Percentiles rank a stretch among this genome's conserved stretches.
These are phyloP conservation scores for Darksidea phi DNA, from an alignment of 495 filamentous ascomycete genomes.

Conservation along the genomic window DNA sequence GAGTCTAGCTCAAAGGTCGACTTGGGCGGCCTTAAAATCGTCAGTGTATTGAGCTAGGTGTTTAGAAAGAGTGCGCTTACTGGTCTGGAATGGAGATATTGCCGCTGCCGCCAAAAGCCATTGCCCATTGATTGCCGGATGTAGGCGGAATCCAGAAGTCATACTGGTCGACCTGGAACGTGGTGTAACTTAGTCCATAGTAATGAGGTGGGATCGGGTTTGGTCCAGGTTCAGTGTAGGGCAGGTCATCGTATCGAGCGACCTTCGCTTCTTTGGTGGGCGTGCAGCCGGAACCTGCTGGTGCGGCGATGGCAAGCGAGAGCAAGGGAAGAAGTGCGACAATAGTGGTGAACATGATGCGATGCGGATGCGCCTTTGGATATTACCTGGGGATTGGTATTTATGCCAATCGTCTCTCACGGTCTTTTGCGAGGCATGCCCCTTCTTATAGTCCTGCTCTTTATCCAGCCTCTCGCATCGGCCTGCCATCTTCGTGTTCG, in stretches of 20 bases:
- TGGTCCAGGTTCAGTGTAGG: constrained; percentile 8
- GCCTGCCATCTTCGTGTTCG: too few species aligned
- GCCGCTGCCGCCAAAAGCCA: constrained; percentile 32
- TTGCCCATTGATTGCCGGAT: constrained; percentile 23
- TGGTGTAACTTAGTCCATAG: constrained; percentile 22
- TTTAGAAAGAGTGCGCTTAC: neutral
- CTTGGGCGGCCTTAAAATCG: constrained; percentile 6
- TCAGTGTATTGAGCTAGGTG: neutral
- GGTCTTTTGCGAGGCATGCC: too few species aligned
- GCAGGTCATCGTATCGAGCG: constrained; percentile 26
- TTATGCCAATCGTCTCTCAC: too few species aligned
- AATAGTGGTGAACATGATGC: neutral
- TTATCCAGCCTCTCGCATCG: too few species aligned
- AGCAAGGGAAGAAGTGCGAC: neutral
- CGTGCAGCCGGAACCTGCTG: neutral
- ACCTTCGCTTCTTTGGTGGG: constrained; percentile 8
- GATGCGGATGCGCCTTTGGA: too few species aligned
- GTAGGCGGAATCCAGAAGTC: constrained; percentile 28
- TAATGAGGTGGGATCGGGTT: constrained; percentile 26
- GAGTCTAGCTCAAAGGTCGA: constrained; percentile 17
- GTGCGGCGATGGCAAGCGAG: neutral
- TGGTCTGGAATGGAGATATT: constrained; percentile 13
- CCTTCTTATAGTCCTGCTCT: too few species aligned
- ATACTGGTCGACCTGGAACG: constrained; percentile 31
- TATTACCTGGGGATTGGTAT: too few species aligned